phyloP scores from a whole-genome alignment of 352 stramenopile species.

The Phytophthora kernoviae region DNA sequence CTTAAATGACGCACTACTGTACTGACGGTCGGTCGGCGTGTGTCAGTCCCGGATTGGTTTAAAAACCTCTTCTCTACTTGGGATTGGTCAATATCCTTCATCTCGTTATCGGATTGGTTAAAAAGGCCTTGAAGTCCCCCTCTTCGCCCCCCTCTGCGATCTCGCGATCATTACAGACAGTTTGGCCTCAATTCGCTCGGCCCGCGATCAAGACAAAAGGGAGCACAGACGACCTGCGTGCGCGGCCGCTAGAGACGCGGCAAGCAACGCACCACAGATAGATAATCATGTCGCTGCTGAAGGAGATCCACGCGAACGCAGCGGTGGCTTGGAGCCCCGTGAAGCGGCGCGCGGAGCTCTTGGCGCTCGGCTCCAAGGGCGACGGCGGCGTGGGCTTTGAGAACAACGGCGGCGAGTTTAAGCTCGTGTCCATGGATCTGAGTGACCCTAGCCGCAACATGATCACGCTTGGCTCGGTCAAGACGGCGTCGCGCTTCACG shows the following conservation, averaged over 20 bases:
- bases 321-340: conserved; percentile 89
- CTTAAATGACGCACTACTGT: too few species aligned
- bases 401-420: conserved; percentile 97
- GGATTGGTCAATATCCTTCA: neutral
- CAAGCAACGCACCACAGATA: conserved; percentile 1
- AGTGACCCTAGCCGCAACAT: conserved; percentile 71
- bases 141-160: conserved; percentile 10
- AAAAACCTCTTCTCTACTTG: conserved; percentile 7
- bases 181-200: conserved; percentile 17
- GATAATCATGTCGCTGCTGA: conserved; percentile 84
- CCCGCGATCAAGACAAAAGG: conserved; percentile 11
- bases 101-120: neutral
- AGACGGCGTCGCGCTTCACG: conserved; percentile 93
- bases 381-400: conserved; percentile 96
- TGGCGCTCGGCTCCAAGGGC: conserved; percentile 93
- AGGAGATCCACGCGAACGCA: conserved; percentile 90
- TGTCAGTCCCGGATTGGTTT: conserved; percentile 37
- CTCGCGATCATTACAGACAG: conserved; percentile 30
- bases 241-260: conserved; percentile 7
- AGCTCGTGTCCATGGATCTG: conserved; percentile 95
- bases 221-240: conserved; percentile 7
- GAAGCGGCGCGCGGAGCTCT: conserved; percentile 71
- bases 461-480: conserved; percentile 84
- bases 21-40: conserved; percentile 23
- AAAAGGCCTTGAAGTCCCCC: conserved; percentile 3